These are phyloP conservation scores for Agrostemma githago DNA, from an alignment of 148 eudicot genomes.

Conservation along the genomic window DNA sequence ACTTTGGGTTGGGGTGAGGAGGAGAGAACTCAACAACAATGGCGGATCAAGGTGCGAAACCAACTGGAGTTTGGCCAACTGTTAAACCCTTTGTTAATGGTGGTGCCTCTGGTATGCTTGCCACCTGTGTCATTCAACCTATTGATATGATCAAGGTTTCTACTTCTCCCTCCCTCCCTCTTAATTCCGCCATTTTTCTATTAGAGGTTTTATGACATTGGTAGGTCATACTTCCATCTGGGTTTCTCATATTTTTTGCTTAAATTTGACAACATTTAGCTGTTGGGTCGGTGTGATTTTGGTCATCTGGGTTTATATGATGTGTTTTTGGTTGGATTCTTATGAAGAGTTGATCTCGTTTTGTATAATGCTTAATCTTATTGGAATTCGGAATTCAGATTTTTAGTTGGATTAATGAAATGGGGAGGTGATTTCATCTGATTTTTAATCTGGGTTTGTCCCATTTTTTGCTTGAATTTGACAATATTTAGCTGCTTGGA, in stretches of 20 bases:
- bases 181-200: neutral
- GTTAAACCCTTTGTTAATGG: slow-evolving; percentile 48
- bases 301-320: neutral
- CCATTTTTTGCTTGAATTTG: neutral
- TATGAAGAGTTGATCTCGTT: slow-evolving; percentile 1
- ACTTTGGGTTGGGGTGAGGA: neutral
- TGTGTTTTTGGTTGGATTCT: neutral
- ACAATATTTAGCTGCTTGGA: neutral
- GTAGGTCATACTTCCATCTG: neutral
- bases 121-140: slow-evolving; percentile 47
- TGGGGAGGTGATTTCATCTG: neutral
- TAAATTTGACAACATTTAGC: neutral
- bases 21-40: slow-evolving; percentile 14
- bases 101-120: slow-evolving; percentile 44
- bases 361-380: neutral
- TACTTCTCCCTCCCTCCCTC: neutral
- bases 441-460: neutral
- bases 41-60: slow-evolving; percentile 31
- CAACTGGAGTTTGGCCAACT: slow-evolving; percentile 34
- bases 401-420: neutral
- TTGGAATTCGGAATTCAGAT: neutral
- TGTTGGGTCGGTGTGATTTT: neutral
- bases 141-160: slow-evolving; percentile 42
- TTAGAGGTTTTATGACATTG: neutral
- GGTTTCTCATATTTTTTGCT: neutral